Evolutionary conservation across 2,329 filamentous ascomycete species (phyloP).

Genomic region (Albophoma yamanashiensis): DNA sequence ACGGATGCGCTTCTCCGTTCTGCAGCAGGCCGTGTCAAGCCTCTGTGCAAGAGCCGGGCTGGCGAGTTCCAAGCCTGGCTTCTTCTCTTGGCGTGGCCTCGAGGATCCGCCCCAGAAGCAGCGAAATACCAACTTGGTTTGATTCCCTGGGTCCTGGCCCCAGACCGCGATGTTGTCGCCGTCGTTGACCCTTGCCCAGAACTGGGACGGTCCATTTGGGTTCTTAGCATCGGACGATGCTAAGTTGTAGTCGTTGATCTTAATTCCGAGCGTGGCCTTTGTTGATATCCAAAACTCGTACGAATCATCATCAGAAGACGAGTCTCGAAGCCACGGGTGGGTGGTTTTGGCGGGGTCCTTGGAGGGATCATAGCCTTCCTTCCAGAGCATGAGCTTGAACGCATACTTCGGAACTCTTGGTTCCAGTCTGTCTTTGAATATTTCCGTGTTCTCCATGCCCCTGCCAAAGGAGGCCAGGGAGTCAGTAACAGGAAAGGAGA

Average conservation of each 20-base stretch:
- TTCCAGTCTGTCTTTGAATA: conserved; percentile 53
- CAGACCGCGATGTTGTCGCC: conserved; percentile 71
- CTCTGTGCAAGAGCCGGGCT: conserved; percentile 26
- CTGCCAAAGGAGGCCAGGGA: conserved; percentile 72
- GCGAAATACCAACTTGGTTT: conserved; percentile 38
- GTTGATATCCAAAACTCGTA: conserved; percentile 69
- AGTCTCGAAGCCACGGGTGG: conserved; percentile 28
- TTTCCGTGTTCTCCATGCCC: conserved; percentile 53
- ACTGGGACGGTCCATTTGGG: conserved; percentile 40
- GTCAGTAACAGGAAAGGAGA: conserved; percentile 55
- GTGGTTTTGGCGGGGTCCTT: conserved; percentile 44
- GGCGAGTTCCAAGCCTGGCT: conserved; percentile 21
- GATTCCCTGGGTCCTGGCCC: conserved; percentile 28
- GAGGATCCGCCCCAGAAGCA: conserved; percentile 48
- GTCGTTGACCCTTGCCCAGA: conserved; percentile 61
- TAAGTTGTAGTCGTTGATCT: conserved; percentile 63
- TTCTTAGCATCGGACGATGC: conserved; percentile 43
- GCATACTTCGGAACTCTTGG: conserved; percentile 71
- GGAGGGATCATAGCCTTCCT: conserved; percentile 51
- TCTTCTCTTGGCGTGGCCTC: conserved; percentile 19
- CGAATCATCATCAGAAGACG: conserved; percentile 33
- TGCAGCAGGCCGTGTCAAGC: conserved; percentile 38
- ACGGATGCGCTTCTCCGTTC: conserved; percentile 33
- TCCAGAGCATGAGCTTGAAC: conserved; percentile 68
- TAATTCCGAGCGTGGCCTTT: conserved; percentile 65